phyloP scores from a whole-genome alignment of 345 rosid species.

The Clarkia xantiana region DNA sequence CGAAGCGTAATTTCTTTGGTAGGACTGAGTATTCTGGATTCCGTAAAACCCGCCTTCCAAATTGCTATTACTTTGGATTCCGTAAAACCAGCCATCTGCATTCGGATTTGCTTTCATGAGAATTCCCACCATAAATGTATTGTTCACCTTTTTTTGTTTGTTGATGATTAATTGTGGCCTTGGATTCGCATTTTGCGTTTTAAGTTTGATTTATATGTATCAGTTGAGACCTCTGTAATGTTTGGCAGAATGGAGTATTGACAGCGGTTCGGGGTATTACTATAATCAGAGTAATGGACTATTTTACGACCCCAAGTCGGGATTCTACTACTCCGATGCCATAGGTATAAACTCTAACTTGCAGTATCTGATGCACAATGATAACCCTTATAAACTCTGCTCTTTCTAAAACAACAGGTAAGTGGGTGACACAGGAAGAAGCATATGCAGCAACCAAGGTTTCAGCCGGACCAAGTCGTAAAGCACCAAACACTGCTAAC shows the following conservation, averaged over 20 bases:
- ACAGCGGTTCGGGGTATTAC: conserved; percentile 60
- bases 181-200: neutral
- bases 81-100: too few species aligned
- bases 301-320: conserved; percentile 67
- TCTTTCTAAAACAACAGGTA: conserved; percentile 41
- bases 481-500: conserved; percentile 25
- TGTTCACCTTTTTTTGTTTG: neutral
- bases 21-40: too few species aligned
- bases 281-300: conserved; percentile 39
- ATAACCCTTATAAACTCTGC: neutral
- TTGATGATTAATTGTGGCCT: neutral
- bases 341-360: conserved; percentile 32
- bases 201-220: conserved; percentile 13
- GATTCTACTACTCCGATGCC: conserved; percentile 72
- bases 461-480: conserved; percentile 23
- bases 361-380: neutral
- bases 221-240: conserved; percentile 24
- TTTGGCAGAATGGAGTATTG: conserved; percentile 64
- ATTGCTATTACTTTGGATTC: too few species aligned
- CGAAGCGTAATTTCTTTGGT: too few species aligned
- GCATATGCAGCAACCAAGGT: conserved; percentile 42
- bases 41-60: too few species aligned
- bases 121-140: too few species aligned
- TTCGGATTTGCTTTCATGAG: too few species aligned
- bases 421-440: conserved; percentile 76